Evolutionary conservation across 805 yeast genomes (phyloP).

Genomic region (Maudiozyma pseudohumilis): DNA sequence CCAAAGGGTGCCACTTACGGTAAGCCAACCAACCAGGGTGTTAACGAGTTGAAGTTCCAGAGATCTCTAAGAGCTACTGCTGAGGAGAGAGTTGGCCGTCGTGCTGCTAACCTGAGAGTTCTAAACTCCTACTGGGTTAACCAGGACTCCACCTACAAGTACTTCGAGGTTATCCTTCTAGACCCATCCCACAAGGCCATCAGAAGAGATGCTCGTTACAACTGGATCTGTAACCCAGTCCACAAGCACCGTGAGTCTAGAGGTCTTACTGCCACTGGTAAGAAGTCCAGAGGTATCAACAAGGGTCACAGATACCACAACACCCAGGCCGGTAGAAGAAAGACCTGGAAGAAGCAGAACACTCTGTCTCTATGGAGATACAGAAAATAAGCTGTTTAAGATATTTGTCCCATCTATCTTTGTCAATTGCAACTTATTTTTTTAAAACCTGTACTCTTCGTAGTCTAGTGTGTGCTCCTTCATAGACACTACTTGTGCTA

Average conservation of each 20-base stretch:
- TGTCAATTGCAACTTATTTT: constrained; percentile 4
- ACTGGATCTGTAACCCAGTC: constrained; percentile 99
- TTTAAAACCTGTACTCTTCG: too few species aligned
- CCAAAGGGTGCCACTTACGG: constrained; percentile 99
- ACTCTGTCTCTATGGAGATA: constrained; percentile 98
- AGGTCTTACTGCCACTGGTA: constrained; percentile 97
- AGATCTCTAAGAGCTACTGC: constrained; percentile 96
- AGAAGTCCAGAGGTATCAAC: constrained; percentile 99
- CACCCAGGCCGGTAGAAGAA: constrained; percentile 97
- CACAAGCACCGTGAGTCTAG: constrained; percentile 99
- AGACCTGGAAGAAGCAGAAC: constrained; percentile 99
- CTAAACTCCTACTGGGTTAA: constrained; percentile 99
- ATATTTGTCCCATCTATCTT: constrained; percentile 1
- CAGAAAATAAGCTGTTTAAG: constrained; percentile 56
- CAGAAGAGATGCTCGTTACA: constrained; percentile 96
- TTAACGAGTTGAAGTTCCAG: constrained; percentile 98
- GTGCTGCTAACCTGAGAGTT: constrained; percentile 98
- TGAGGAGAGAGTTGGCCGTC: constrained; percentile 99
- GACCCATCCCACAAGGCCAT: constrained; percentile 98
- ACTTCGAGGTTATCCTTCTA: constrained; percentile 94
- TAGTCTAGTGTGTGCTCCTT: too few species aligned
- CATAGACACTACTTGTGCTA: too few species aligned
- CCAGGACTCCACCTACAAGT: constrained; percentile 99
- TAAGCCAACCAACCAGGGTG: constrained; percentile 99
- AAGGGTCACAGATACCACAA: constrained; percentile 99